phyloP scores from a whole-genome alignment of 768 basidiomycete genomes.

The Hemileccinum impolitum region DNA sequence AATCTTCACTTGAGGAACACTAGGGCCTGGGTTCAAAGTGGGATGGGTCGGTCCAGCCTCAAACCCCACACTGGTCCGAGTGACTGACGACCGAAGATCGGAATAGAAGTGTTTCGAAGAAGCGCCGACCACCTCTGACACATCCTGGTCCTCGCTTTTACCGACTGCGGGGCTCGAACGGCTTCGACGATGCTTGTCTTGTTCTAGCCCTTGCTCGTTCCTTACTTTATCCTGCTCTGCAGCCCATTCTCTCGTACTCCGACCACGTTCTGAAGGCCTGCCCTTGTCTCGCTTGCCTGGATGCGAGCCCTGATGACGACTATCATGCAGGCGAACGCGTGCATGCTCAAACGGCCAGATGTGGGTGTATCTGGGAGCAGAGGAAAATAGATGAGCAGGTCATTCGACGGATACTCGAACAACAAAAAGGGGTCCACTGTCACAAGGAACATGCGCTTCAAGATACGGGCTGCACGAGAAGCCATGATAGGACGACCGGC shows the following conservation, averaged over 20 bases:
- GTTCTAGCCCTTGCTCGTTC: conserved; percentile 1
- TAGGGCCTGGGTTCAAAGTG: background rate
- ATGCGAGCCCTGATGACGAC: conserved; percentile 34
- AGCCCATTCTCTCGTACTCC: conserved; percentile 8
- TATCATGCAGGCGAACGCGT: conserved; percentile 64
- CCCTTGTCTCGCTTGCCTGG: conserved; percentile 20
- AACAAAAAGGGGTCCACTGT: background rate
- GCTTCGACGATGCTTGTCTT: conserved; percentile 16
- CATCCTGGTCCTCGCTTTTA: background rate
- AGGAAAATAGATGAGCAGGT: conserved; percentile 3
- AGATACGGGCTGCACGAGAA: background rate
- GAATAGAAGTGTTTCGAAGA: conserved; percentile 9
- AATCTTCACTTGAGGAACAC: conserved; percentile 20
- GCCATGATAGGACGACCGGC: conserved; percentile 5
- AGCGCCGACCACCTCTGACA: background rate
- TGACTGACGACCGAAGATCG: conserved; percentile 3
- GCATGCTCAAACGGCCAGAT: conserved; percentile 99
- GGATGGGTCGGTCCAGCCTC: background rate
- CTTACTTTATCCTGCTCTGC: conserved; percentile 3
- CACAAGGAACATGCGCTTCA: background rate
- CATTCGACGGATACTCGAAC: background rate
- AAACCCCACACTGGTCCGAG: background rate
- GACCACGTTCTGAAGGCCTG: conserved; percentile 16
- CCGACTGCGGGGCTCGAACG: conserved; percentile 19
- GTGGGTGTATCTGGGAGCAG: conserved; percentile 70